phyloP scores from a whole-genome alignment of 495 filamentous ascomycete species.

The Penicillium psychrofluorescens region DNA sequence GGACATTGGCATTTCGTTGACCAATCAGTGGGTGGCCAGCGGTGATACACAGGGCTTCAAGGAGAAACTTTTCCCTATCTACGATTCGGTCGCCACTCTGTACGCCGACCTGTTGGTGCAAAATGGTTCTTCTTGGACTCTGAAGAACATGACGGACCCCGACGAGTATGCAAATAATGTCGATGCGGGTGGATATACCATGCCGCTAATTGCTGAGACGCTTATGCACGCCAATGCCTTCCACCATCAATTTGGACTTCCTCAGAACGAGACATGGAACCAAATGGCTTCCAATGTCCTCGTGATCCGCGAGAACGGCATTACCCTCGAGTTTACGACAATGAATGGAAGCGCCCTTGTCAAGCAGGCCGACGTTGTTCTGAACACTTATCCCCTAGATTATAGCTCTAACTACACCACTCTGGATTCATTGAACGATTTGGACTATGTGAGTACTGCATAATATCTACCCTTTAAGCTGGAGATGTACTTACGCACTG shows the following conservation, averaged over 20 bases:
- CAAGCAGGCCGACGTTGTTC: conserved; percentile 60
- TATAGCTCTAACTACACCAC: conserved; percentile 48
- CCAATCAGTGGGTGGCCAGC: conserved; percentile 54
- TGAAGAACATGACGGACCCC: conserved; percentile 73
- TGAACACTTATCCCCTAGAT: conserved; percentile 51
- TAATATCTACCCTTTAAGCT: neutral
- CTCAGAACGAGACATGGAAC: conserved; percentile 41
- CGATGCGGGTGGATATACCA: conserved; percentile 67
- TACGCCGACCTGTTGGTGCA: conserved; percentile 47
- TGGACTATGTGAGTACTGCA: conserved; percentile 45
- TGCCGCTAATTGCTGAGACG: conserved; percentile 55
- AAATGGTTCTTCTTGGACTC: conserved; percentile 44
- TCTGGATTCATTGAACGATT: conserved; percentile 42
- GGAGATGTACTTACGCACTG: neutral
- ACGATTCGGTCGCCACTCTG: conserved; percentile 49
- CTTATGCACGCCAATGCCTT: conserved; percentile 49
- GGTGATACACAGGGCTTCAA: conserved; percentile 51
- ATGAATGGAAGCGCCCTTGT: conserved; percentile 58
- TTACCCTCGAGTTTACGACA: conserved; percentile 63
- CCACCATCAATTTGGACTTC: conserved; percentile 48
- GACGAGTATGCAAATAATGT: conserved; percentile 70
- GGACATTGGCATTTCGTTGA: conserved; percentile 59
- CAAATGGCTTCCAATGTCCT: conserved; percentile 47
- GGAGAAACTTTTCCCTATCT: conserved; percentile 48
- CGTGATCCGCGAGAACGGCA: conserved; percentile 47